phyloP scores from a whole-genome alignment of 306 rosid species.

The Hippophae gyantsensis region DNA sequence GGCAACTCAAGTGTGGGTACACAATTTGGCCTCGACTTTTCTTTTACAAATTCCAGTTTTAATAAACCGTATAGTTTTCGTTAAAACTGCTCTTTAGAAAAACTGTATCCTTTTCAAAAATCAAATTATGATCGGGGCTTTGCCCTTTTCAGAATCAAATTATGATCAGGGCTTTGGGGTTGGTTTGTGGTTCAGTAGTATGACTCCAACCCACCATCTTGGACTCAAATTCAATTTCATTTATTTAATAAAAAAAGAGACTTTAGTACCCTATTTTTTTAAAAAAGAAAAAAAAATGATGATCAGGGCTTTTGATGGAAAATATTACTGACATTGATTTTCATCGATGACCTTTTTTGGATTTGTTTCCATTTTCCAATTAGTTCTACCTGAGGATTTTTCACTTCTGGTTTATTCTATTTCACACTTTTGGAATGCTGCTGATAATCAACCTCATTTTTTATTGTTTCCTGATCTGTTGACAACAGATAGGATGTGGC shows the following conservation, averaged over 20 bases:
- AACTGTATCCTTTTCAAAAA: background rate
- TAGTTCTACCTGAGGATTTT: background rate
- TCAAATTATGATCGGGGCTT: background rate
- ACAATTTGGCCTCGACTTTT: constrained; percentile 13
- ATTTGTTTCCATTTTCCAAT: too few relatives aligned
- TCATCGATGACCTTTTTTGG: too few relatives aligned
- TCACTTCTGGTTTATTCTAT: constrained; percentile 1
- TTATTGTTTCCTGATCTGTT: background rate
- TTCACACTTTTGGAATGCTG: background rate
- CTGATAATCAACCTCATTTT: constrained; percentile 5
- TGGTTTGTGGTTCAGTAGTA: background rate
- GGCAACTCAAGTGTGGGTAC: constrained; percentile 11
- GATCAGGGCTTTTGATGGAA: background rate
- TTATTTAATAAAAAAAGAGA: too few relatives aligned
- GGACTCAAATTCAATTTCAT: too few relatives aligned
- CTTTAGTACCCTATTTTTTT: too few relatives aligned
- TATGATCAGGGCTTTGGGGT: background rate
- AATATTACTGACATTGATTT: too few relatives aligned
- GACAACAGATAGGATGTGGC: constrained; percentile 35
- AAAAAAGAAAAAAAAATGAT: too few relatives aligned
- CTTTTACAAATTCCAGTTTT: constrained; percentile 5
- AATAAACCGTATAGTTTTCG: constrained; percentile 6
- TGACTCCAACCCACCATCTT: too few relatives aligned
- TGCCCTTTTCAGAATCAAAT: too few relatives aligned
- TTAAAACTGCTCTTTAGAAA: background rate